Percentiles rank a stretch among this genome's conserved stretches.
Evolutionary conservation across 352 stramenopile species (phyloP).

Genomic region (Phytophthora idaei): DNA sequence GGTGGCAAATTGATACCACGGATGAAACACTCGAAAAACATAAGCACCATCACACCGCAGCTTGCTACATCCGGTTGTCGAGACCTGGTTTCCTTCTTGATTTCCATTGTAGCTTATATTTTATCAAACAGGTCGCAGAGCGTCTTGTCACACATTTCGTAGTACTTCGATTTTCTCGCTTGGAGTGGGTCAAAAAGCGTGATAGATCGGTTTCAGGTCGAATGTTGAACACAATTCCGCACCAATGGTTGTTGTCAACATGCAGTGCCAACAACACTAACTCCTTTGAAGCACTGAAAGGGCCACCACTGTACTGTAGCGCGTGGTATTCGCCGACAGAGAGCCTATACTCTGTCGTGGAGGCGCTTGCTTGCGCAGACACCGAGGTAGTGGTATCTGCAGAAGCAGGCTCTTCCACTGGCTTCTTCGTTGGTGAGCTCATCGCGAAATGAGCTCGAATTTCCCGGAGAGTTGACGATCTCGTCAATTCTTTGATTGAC

Average conservation of each 20-base stretch:
- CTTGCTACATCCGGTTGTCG: background rate
- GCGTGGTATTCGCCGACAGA: too few species aligned
- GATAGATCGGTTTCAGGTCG: background rate
- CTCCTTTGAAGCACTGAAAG: background rate
- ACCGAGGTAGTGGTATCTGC: too few species aligned
- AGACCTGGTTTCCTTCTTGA: background rate
- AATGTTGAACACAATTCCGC: background rate
- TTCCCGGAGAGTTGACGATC: too few species aligned
- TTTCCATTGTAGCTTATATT: background rate
- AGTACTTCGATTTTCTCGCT: background rate
- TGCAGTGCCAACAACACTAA: background rate
- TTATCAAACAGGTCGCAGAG: background rate
- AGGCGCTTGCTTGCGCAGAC: too few species aligned
- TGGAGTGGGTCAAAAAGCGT: background rate
- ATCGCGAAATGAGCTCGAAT: too few species aligned
- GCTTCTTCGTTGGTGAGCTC: too few species aligned
- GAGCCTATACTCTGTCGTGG: too few species aligned
- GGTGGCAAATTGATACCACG: background rate
- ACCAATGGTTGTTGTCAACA: background rate
- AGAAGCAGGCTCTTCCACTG: too few species aligned
- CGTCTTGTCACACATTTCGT: background rate
- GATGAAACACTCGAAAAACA: background rate
- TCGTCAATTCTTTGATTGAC: too few species aligned
- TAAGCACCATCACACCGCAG: background rate
- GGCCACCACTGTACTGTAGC: background rate